Evolutionary conservation across 352 stramenopile species (phyloP), one percentile per base, ranked within the genome.

Genomic region (Pythium inflatum): DNA sequence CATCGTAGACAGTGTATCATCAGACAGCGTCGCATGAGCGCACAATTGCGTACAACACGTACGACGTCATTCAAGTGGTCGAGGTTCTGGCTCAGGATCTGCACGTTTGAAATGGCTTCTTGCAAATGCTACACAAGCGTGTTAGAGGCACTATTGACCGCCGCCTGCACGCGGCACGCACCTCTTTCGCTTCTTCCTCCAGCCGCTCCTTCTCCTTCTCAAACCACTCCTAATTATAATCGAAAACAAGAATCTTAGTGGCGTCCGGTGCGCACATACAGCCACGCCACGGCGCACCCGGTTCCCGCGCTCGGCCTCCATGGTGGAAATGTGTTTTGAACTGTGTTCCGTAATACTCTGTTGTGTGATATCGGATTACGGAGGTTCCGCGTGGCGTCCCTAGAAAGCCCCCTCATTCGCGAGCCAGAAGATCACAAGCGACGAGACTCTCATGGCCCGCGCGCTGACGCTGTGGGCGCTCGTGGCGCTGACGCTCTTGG

Each of bases 1-100:
- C 41, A 50, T n/a, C n/a, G n/a, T n/a, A n/a, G n/a, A n/a, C n/a
- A n/a, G n/a, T n/a, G n/a, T n/a, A n/a, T n/a, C n/a, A n/a, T n/a
- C n/a, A n/a, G n/a, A n/a, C n/a, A n/a, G n/a, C n/a, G n/a, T n/a
- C n/a, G n/a, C n/a, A n/a, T n/a, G n/a, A n/a, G n/a, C n/a, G n/a
- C n/a, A n/a, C n/a, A n/a, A n/a, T n/a, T n/a, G n/a, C n/a, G n/a
- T n/a, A n/a, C n/a, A 7, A 24, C 41, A 50, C 41, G 41, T 16
- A 94, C 87, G 60, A 94, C 83, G 36, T 94, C 87, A 50, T 94
- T 92, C 24, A 92, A 68, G 53, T 94, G 87, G 55, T 92, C 87
- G 51, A 94, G 73, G 46, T 92, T 92, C 62, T 92, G 87, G 63
- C 83, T 91, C 31, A 92, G 64, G 57, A 92, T 94, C 54, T 94